phyloP scores from a whole-genome alignment of 495 filamentous ascomycete genomes.

The Pyronema omphalodes region DNA sequence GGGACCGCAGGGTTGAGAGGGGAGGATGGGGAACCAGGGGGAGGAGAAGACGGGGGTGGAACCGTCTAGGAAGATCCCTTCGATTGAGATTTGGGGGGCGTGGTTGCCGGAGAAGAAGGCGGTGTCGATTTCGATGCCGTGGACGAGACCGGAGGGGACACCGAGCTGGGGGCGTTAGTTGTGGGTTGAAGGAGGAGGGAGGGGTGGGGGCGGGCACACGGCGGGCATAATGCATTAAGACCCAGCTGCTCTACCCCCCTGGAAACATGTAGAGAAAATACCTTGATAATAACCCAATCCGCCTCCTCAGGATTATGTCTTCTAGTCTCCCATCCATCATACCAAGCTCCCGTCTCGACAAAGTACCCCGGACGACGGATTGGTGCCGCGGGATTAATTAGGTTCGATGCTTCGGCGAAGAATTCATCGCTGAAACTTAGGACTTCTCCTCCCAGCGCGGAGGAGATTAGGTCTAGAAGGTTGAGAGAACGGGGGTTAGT shows the following conservation, averaged over 20 bases:
- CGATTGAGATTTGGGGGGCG: slow-evolving; percentile 63
- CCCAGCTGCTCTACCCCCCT: no score
- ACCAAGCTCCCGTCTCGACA: slow-evolving; percentile 77
- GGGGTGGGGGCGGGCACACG: no score
- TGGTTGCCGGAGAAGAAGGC: slow-evolving; percentile 78
- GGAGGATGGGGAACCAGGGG: slow-evolving; percentile 56
- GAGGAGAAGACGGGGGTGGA: slow-evolving; percentile 7
- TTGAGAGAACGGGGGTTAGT: neutral
- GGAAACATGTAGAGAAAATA: no score
- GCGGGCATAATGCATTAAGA: no score
- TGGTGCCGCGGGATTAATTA: slow-evolving; percentile 55
- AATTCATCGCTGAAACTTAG: slow-evolving; percentile 71
- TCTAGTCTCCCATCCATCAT: slow-evolving; percentile 88
- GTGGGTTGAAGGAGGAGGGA: neutral
- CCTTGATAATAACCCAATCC: slow-evolving; percentile 66
- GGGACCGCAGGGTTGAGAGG: slow-evolving; percentile 52
- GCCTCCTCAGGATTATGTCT: slow-evolving; percentile 62
- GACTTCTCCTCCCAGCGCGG: slow-evolving; percentile 51
- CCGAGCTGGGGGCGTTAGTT: slow-evolving; percentile 45
- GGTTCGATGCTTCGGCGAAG: slow-evolving; percentile 69
- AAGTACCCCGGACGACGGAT: slow-evolving; percentile 66
- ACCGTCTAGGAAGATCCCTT: slow-evolving; percentile 33
- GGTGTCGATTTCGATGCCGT: slow-evolving; percentile 74
- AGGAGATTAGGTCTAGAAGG: slow-evolving; percentile 53
- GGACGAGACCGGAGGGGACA: slow-evolving; percentile 53